Conservation (phyloP, 805 yeast genomes). For the Yarrowia porcina region DNA sequence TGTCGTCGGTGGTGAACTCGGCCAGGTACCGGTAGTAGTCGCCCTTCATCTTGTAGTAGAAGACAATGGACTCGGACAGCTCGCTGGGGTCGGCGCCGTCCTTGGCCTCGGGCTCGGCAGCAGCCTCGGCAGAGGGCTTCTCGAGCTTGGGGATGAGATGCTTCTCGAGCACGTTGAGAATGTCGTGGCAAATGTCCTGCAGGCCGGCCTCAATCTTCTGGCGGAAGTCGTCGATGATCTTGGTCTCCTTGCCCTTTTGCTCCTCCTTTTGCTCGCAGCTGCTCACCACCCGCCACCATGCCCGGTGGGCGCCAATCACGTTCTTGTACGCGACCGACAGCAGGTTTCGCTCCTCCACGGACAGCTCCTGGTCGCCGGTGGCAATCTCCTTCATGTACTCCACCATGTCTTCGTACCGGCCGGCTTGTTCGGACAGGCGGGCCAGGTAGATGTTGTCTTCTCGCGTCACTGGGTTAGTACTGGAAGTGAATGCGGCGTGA, state of each 20-base stretch:
- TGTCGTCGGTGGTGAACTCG: constrained; percentile 90
- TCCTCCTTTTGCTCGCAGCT: constrained; percentile 99
- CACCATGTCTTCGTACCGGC: constrained; percentile 99
- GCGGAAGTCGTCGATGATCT: constrained; percentile 94
- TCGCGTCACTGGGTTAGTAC: constrained; percentile 49
- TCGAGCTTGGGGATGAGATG: constrained; percentile 68
- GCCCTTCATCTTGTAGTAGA: constrained; percentile 99
- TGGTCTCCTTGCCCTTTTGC: constrained; percentile 88
- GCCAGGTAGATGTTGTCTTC: constrained; percentile 98
- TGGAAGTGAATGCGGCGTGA: neutral
- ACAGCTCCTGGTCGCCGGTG: constrained; percentile 66
- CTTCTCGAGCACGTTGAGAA: constrained; percentile 78
- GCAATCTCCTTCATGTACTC: constrained; percentile 96
- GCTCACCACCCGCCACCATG: constrained; percentile 99
- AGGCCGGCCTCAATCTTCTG: constrained; percentile 92
- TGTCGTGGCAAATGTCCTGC: constrained; percentile 92
- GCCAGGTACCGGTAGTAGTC: constrained; percentile 99
- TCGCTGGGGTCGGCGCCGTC: constrained; percentile 51
- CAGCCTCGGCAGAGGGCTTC: constrained; percentile 18
- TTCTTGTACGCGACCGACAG: constrained; percentile 97
- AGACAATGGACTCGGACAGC: constrained; percentile 96
- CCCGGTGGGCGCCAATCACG: constrained; percentile 99
- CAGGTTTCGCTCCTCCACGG: constrained; percentile 97
- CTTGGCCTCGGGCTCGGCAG: neutral
- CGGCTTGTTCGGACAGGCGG: constrained; percentile 98